Evolutionary conservation across 306 rosid genomes (phyloP).

Genomic region (Malus orientalis): DNA sequence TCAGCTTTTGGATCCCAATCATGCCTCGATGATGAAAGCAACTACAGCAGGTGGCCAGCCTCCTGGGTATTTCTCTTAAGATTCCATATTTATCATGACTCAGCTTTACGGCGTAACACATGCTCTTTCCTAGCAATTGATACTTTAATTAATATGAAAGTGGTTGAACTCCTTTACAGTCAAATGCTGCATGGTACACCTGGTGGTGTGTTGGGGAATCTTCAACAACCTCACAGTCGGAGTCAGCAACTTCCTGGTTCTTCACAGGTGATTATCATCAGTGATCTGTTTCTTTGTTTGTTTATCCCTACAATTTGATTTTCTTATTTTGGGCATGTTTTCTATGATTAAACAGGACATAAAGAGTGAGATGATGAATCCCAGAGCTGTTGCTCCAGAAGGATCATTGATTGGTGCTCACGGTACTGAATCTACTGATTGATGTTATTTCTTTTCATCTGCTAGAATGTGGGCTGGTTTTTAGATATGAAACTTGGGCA

Average conservation of each 20-base stretch:
- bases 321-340: slow-evolving; percentile 13
- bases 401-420: slow-evolving; percentile 40
- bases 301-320: background rate
- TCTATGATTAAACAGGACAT: slow-evolving; percentile 45
- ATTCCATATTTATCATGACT: background rate
- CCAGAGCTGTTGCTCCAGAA: slow-evolving; percentile 32
- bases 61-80: slow-evolving; percentile 45
- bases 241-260: slow-evolving; percentile 48
- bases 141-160: slow-evolving; percentile 18
- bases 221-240: slow-evolving; percentile 36
- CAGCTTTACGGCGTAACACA: background rate
- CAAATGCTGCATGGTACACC: slow-evolving; percentile 38
- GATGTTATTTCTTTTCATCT: background rate
- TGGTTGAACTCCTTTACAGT: slow-evolving; percentile 34
- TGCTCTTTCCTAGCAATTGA: background rate
- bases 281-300: slow-evolving; percentile 12
- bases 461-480: background rate
- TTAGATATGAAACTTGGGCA: background rate
- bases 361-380: slow-evolving; percentile 37
- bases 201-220: slow-evolving; percentile 33
- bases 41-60: slow-evolving; percentile 39
- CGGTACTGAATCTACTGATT: slow-evolving; percentile 25
- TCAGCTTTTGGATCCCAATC: slow-evolving; percentile 38
- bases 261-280: slow-evolving; percentile 26
- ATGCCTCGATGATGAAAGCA: slow-evolving; percentile 34